Base-by-base conservation (phyloP, 768 basidiomycete species). In the Daedalea quercina region DNA sequence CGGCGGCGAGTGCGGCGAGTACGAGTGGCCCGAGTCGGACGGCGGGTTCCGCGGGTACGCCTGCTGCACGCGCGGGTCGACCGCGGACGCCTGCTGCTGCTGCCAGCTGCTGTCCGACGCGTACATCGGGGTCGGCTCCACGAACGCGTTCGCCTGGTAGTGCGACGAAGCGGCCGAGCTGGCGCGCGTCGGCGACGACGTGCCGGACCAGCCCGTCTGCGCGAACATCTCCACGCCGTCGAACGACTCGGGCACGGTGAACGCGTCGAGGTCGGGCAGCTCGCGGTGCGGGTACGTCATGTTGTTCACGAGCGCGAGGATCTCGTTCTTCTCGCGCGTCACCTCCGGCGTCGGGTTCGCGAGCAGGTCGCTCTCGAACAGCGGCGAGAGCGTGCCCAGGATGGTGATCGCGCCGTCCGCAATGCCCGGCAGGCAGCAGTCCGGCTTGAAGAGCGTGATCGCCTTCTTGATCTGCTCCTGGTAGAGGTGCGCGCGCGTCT, bases 251-350 rank as follows among this genome's bases (percentile, higher is more conserved):
- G 4, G 4, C 15, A 17, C 9, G 34, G 37, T 6, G 19, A 40
- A 19, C 37, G 37, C 19, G 37, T 40, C 15, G 37, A 40, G 17
- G 37, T 40, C 37, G 15, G 45, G 45, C 20, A 34, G 47, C n/a
- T 17, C 85, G 59, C 85, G 84, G 65, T 85, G 88, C 19, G 87
- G 87, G 68, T 89, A 89, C 26, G 87, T 85, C 20, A 90, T 76
- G 54, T 85, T 87, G 54, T 84, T 78, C 40, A 89, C 87, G 22
- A 80, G 75, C 50, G 81, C 71, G 45, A 90, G 68, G 20, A 89
- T 78, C 56, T 77, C 75, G 8, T 74, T 73, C 56, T 84, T 81
- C 62, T 78, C 74, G 65, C 78, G 81, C 56, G 84, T 81, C 48
- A 82, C 73, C 22, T 73, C 71, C 53, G 79, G 77, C n/a, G 70